Evolutionary conservation across 2,329 filamentous ascomycete genomes (phyloP), one percentile per base, ranked within the genome.

Genomic region (Fusarium pilosicola): DNA sequence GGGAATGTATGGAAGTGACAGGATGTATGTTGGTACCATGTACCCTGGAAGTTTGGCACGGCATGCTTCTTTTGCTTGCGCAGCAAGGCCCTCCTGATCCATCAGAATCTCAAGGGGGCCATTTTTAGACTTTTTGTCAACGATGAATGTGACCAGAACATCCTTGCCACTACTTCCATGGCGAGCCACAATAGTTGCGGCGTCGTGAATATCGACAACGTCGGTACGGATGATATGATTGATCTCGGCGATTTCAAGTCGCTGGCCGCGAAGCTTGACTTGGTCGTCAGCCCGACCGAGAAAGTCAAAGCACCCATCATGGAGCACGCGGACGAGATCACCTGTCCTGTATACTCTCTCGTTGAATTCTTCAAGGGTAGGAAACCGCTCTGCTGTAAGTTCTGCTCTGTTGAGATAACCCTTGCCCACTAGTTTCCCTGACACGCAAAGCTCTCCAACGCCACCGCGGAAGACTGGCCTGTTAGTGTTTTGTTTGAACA

Each of bases 181-280:
- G 65, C 92, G 93, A 7, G 85, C 82, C 2, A 98, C 93, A 20
- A 97, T 84, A 0, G 95, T 97, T 7, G 91, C 90, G 0, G 94
- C 91, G 74, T 97, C 94, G 20, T 88, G 85, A 14, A 96, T 83
- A 2, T 84, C 84, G 0, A 81, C 71, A 1, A 89, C 86, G 0
- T 88, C 88, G 26, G 88, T 85, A 52, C 90, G 91, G 76, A 97
- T 94, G 14, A 93, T 89, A 55, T 95, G 91, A 75, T 97, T 96
- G 81, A 98, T 97, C 83, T 98, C 95, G 2, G 92, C 93, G 68
- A 97, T 92, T 78, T 98, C 96, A 2, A 98, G 87, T 20, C 95
- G 88, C 80, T 98, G 95, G 0, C 95, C 95, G 17, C 96, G 90
- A 7, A 98, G 87, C 80, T 98, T 98, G 71, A 97, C 92, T 81